Conservation (phyloP, 805 yeast genomes). For the Wickerhamiella spandovensis region DNA sequence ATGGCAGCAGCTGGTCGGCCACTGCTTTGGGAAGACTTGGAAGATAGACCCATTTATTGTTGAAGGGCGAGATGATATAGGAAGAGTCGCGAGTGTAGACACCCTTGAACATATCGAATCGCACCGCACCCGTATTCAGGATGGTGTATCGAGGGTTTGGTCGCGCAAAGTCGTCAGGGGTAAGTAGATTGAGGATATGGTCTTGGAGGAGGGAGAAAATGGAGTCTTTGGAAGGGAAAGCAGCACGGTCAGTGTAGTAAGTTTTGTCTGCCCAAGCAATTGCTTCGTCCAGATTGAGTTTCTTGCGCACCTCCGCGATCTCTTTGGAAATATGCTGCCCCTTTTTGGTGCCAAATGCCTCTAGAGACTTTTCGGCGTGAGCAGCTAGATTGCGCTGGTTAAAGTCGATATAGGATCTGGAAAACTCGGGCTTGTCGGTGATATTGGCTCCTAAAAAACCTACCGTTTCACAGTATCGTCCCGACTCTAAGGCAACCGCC, state of each 20-base stretch:
- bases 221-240: slow-evolving; percentile 42
- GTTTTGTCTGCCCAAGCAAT: slow-evolving; percentile 54
- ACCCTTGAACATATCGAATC: slow-evolving; percentile 79
- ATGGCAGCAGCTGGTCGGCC: slow-evolving; percentile 41
- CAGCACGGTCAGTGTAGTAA: slow-evolving; percentile 55
- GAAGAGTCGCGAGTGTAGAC: slow-evolving; percentile 67
- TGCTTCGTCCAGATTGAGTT: slow-evolving; percentile 38
- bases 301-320: slow-evolving; percentile 32
- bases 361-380: slow-evolving; percentile 29
- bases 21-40: slow-evolving; percentile 39
- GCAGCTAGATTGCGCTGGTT: slow-evolving; percentile 52
- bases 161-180: slow-evolving; percentile 18
- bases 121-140: slow-evolving; percentile 73
- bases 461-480: slow-evolving; percentile 79
- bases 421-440: slow-evolving; percentile 21
- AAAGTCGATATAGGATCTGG: slow-evolving; percentile 71
- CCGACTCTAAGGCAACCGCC: slow-evolving; percentile 72
- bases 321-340: slow-evolving; percentile 38
- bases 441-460: slow-evolving; percentile 59
- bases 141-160: slow-evolving; percentile 35
- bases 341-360: slow-evolving; percentile 35
- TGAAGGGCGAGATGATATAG: slow-evolving; percentile 72
- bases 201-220: slow-evolving; percentile 46
- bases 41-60: slow-evolving; percentile 64
- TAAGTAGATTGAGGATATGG: slow-evolving; percentile 37